Percentiles rank a stretch among this genome's conserved stretches.
phyloP scores from a whole-genome alignment of 495 filamentous ascomycete species.

The Chaetomium cochliodes region DNA sequence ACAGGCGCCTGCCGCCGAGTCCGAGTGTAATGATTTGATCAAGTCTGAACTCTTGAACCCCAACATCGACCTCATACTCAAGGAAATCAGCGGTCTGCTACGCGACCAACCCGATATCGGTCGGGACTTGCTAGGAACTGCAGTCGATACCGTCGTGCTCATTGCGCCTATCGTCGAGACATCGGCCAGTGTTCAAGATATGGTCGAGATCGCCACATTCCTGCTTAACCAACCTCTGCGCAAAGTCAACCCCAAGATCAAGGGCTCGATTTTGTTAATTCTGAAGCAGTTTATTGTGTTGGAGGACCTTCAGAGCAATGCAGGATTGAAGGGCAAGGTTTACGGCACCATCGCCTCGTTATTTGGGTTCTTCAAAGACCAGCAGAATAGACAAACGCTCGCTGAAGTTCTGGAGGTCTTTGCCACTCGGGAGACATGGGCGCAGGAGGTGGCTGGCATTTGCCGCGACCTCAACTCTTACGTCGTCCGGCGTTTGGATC shows the following conservation, averaged over 20 bases:
- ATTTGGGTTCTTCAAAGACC: constrained; percentile 85
- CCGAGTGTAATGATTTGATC: constrained; percentile 60
- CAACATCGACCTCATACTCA: constrained; percentile 66
- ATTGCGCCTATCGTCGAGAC: constrained; percentile 72
- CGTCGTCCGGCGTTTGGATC: constrained; percentile 62
- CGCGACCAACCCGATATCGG: constrained; percentile 55
- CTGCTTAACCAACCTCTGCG: constrained; percentile 80
- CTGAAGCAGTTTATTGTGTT: constrained; percentile 65
- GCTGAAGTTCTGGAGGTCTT: constrained; percentile 70
- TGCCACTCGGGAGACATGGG: constrained; percentile 58
- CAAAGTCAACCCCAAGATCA: constrained; percentile 77
- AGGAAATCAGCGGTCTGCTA: constrained; percentile 64
- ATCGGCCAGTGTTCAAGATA: constrained; percentile 64
- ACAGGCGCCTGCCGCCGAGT: constrained; percentile 48
- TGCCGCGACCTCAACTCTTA: constrained; percentile 82
- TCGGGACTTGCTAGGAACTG: constrained; percentile 69
- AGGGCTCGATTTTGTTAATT: constrained; percentile 73
- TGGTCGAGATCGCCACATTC: constrained; percentile 73
- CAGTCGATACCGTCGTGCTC: constrained; percentile 71
- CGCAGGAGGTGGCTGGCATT: constrained; percentile 63
- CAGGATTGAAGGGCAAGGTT: constrained; percentile 55
- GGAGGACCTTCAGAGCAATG: constrained; percentile 65
- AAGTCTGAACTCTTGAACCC: constrained; percentile 62
- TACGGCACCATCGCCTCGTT: constrained; percentile 67
- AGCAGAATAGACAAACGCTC: constrained; percentile 65